Evolutionary conservation across 2,329 filamentous ascomycete genomes (phyloP).

Genomic region (Pseudogymnoascus destructans): DNA sequence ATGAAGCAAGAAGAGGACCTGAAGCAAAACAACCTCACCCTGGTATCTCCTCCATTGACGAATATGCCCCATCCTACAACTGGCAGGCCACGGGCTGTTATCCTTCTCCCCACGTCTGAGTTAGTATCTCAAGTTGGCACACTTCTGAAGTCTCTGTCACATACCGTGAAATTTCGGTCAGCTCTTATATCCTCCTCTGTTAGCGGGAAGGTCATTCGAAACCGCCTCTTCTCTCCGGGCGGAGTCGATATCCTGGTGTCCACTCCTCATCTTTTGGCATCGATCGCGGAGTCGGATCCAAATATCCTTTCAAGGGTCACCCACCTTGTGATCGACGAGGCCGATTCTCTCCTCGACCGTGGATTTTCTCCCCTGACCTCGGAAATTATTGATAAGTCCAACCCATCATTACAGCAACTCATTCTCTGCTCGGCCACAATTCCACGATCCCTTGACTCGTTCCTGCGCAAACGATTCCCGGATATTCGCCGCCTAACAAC

Average conservation of each 20-base stretch:
- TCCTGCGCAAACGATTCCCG: slow-evolving; percentile 70
- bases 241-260: slow-evolving; percentile 79
- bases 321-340: slow-evolving; percentile 86
- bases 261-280: slow-evolving; percentile 79
- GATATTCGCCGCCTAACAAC: slow-evolving; percentile 78
- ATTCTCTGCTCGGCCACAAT: slow-evolving; percentile 95
- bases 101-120: slow-evolving; percentile 86
- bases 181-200: slow-evolving; percentile 69
- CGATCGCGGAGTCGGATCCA: slow-evolving; percentile 78
- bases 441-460: slow-evolving; percentile 74
- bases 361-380: slow-evolving; percentile 79
- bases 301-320: slow-evolving; percentile 85
- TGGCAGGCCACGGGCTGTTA: slow-evolving; percentile 68
- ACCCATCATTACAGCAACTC: slow-evolving; percentile 72
- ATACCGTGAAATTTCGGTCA: slow-evolving; percentile 76
- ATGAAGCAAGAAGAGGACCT: slow-evolving; percentile 43
- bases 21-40: slow-evolving; percentile 45
- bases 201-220: slow-evolving; percentile 66
- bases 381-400: slow-evolving; percentile 66
- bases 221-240: slow-evolving; percentile 63
- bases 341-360: slow-evolving; percentile 87
- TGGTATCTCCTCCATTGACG: slow-evolving; percentile 42
- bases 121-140: slow-evolving; percentile 76
- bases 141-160: slow-evolving; percentile 70
- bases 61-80: slow-evolving; percentile 59